A percentile compares a stretch with the other conserved stretches of the same genome.
Evolutionary conservation across 306 rosid genomes (phyloP).

Genomic region (Alnus rubra): DNA sequence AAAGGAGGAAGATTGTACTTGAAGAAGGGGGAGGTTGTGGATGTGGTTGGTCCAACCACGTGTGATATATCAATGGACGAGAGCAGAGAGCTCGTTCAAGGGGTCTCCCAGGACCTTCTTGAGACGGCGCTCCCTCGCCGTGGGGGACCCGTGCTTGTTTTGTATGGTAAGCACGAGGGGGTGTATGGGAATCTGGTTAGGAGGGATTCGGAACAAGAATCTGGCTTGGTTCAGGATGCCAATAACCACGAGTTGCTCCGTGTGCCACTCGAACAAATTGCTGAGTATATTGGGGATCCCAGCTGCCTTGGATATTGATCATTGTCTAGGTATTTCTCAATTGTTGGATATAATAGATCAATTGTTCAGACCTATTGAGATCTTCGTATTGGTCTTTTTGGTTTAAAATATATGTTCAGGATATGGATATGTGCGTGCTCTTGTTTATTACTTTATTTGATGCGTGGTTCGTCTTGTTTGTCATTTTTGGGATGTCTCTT

Average conservation of each 20-base stretch:
- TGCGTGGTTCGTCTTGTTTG: no score
- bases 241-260: conserved; percentile 64
- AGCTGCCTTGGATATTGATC: conserved; percentile 71
- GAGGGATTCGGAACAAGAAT: conserved; percentile 69
- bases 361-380: no score
- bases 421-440: no score
- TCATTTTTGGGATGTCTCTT: no score
- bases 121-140: conserved; percentile 77
- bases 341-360: no score
- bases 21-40: conserved; percentile 80
- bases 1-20: conserved; percentile 69
- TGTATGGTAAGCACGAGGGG: conserved; percentile 79
- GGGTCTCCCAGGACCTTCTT: conserved; percentile 69
- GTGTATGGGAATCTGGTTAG: conserved; percentile 73
- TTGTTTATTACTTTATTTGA: no score
- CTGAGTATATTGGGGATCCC: conserved; percentile 86
- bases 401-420: no score
- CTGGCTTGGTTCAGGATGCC: conserved; percentile 67
- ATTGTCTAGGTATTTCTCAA: neutral
- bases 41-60: conserved; percentile 69
- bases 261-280: conserved; percentile 74
- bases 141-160: conserved; percentile 79
- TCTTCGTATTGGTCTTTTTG: no score
- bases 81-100: conserved; percentile 72
- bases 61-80: conserved; percentile 89